Conservation (phyloP, 2,329 filamentous ascomycete genomes). For the Dactylellina leptospora region DNA sequence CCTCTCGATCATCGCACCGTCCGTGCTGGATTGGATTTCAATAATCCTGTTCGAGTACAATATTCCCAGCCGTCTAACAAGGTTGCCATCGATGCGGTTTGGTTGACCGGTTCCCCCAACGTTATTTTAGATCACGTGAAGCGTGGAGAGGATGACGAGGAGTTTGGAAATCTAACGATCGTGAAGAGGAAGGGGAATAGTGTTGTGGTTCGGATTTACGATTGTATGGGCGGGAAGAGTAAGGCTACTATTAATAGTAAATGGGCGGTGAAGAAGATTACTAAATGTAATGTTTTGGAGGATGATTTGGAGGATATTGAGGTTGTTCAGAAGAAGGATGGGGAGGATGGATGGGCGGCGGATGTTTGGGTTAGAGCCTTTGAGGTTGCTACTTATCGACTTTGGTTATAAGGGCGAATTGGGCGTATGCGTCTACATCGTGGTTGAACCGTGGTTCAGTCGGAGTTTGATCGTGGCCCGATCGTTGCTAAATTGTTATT, state of each 20-base stretch:
- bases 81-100: conserved; percentile 28
- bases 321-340: conserved; percentile 58
- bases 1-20: conserved; percentile 76
- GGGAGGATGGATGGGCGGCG: conserved; percentile 64
- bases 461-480: no score
- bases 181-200: conserved; percentile 75
- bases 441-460: no score
- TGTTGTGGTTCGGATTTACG: conserved; percentile 85
- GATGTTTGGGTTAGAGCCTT: conserved; percentile 77
- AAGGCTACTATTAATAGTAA: conserved; percentile 72
- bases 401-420: conserved; percentile 65
- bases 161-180: conserved; percentile 71
- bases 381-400: conserved; percentile 82
- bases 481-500: no score
- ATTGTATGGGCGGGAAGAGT: conserved; percentile 82
- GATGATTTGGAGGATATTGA: conserved; percentile 76
- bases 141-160: conserved; percentile 86
- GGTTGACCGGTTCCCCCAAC: conserved; percentile 55
- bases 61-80: conserved; percentile 9
- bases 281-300: conserved; percentile 86
- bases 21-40: conserved; percentile 87
- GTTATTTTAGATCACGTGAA: conserved; percentile 89
- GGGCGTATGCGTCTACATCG: neutral
- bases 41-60: conserved; percentile 75
- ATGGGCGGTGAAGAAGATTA: conserved; percentile 74